Percentiles rank a stretch among this genome's conserved stretches.
phyloP scores from a whole-genome alignment of 176 grass and related monocot genomes.

The Tuctoria greenei region DNA sequence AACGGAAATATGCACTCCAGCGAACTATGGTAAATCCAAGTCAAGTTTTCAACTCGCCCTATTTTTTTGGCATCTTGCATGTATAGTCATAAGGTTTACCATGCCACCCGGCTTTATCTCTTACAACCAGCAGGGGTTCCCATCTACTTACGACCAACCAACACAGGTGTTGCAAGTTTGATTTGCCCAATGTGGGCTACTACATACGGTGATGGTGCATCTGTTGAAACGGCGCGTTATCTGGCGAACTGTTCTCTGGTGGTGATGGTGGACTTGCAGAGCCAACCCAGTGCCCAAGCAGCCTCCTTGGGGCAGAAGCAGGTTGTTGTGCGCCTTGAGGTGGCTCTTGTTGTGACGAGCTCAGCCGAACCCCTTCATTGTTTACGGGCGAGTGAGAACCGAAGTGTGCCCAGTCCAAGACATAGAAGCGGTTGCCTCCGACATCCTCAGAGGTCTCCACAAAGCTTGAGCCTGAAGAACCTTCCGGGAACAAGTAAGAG shows the following conservation, averaged over 20 bases:
- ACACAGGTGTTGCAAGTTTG: not conserved
- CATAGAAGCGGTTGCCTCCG: constrained; percentile 47
- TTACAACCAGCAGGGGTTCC: not conserved
- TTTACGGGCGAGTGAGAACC: constrained; percentile 50
- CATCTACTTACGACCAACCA: constrained; percentile 16
- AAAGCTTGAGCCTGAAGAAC: constrained; percentile 28
- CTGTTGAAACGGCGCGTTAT: not conserved
- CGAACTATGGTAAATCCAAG: too few species aligned
- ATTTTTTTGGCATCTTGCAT: not conserved
- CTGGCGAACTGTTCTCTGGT: constrained; percentile 19
- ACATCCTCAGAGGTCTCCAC: constrained; percentile 37
- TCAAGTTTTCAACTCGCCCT: too few species aligned
- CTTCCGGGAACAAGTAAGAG: constrained; percentile 47
- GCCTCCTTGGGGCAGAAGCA: constrained; percentile 21
- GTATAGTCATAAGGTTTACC: not conserved
- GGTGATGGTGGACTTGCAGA: constrained; percentile 6
- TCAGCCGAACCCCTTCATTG: constrained; percentile 54
- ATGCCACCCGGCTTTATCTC: not conserved
- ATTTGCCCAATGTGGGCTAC: not conserved
- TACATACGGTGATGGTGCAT: constrained; percentile 22
- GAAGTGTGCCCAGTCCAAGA: constrained; percentile 54
- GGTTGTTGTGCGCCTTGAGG: constrained; percentile 17
- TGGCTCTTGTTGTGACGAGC: constrained; percentile 22
- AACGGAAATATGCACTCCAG: too few species aligned
- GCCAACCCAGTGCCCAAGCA: constrained; percentile 21